Evolutionary conservation across 2,329 filamentous ascomycete species (phyloP).

Genomic region (Penicillium sp.): DNA sequence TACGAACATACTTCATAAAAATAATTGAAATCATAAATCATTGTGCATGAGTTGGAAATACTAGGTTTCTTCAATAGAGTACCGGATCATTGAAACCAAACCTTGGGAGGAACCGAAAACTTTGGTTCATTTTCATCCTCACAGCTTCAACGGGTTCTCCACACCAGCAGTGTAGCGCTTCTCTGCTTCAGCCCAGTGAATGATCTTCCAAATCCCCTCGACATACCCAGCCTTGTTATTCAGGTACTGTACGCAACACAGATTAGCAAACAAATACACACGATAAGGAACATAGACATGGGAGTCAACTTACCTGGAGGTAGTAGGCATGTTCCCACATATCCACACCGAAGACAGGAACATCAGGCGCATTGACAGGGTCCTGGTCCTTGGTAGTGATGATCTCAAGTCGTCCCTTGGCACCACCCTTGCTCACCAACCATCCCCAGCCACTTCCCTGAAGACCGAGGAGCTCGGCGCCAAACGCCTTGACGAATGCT

Average conservation of each 20-base stretch:
- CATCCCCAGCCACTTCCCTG: conserved; percentile 89
- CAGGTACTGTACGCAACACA: conserved; percentile 63
- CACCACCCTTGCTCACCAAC: conserved; percentile 66
- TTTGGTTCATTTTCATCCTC: background rate
- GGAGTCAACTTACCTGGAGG: conserved; percentile 59
- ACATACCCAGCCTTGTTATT: conserved; percentile 95
- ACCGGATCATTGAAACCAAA: background rate
- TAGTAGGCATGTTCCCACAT: conserved; percentile 97
- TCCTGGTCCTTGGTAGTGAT: conserved; percentile 87
- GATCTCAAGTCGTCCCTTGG: conserved; percentile 63
- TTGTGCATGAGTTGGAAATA: background rate
- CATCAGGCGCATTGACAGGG: conserved; percentile 70
- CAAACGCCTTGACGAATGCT: conserved; percentile 66
- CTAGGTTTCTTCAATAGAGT: no score
- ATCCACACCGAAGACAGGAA: conserved; percentile 77
- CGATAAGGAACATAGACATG: background rate
- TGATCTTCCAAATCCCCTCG: conserved; percentile 82
- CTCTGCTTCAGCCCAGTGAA: conserved; percentile 88
- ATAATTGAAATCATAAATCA: background rate
- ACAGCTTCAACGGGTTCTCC: conserved; percentile 32
- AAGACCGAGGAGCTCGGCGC: conserved; percentile 64
- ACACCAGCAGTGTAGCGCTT: conserved; percentile 55
- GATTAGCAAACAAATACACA: background rate
- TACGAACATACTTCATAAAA: background rate
- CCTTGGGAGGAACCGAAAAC: background rate